phyloP scores from a whole-genome alignment of 2,329 filamentous ascomycete species.

The Alternaria panax region DNA sequence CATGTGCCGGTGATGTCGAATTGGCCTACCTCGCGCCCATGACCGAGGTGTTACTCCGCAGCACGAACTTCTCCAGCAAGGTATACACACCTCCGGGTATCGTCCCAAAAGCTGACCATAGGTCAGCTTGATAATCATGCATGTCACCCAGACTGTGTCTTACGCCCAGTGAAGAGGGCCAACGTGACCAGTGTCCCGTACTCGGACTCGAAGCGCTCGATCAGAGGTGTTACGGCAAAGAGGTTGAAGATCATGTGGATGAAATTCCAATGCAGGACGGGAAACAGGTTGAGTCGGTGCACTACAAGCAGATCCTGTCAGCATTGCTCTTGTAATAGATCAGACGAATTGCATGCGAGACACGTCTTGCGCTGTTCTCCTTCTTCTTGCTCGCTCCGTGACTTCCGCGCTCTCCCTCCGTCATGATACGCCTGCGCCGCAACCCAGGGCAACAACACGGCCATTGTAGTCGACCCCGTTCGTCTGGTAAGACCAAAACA shows the following conservation, averaged over 20 bases:
- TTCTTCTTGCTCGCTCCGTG: background rate
- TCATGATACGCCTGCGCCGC: slow-evolving; percentile 8
- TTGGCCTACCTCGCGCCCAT: slow-evolving; percentile 78
- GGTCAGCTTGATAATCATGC: slow-evolving; percentile 59
- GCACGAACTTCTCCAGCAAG: slow-evolving; percentile 74
- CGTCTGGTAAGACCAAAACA: background rate
- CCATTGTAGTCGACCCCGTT: background rate
- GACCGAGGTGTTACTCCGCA: slow-evolving; percentile 75
- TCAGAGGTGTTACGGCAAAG: slow-evolving; percentile 79
- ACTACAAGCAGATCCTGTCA: slow-evolving; percentile 61
- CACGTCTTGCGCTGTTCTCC: background rate
- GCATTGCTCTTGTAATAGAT: slow-evolving; percentile 13
- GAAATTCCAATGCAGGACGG: slow-evolving; percentile 81
- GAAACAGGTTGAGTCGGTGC: slow-evolving; percentile 92
- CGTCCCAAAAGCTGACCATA: slow-evolving; percentile 51
- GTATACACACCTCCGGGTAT: slow-evolving; percentile 85
- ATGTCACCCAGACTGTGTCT: slow-evolving; percentile 47
- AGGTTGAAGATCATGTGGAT: slow-evolving; percentile 83
- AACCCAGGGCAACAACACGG: background rate
- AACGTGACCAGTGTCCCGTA: slow-evolving; percentile 90
- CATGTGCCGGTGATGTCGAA: fast-evolving
- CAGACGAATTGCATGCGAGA: background rate
- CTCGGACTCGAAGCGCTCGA: slow-evolving; percentile 93
- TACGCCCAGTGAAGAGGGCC: slow-evolving; percentile 88
- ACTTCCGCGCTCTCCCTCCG: background rate